phyloP scores from a whole-genome alignment of 345 rosid genomes.

The Chamaenerion angustifolium region DNA sequence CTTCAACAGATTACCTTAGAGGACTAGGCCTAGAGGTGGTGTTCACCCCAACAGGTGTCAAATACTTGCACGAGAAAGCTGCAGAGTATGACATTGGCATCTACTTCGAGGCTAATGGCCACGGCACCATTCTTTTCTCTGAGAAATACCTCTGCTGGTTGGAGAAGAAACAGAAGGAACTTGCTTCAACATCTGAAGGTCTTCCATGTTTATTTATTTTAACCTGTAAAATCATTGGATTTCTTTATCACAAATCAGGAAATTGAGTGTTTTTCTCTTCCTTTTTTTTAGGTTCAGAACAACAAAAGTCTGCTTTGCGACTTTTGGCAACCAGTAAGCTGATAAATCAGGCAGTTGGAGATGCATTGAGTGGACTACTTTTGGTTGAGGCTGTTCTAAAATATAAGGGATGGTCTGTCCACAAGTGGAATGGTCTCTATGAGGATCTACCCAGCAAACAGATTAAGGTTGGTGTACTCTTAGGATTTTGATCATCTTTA shows the following conservation, averaged over 20 bases:
- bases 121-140: constrained; percentile 81
- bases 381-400: constrained; percentile 74
- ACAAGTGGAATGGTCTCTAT: constrained; percentile 66
- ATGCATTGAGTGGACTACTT: constrained; percentile 78
- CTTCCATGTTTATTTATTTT: background rate
- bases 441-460: constrained; percentile 86
- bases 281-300: constrained; percentile 43
- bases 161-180: constrained; percentile 30
- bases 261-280: background rate
- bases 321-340: constrained; percentile 64
- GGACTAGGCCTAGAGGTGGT: constrained; percentile 55
- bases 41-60: constrained; percentile 79
- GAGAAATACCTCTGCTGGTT: constrained; percentile 44
- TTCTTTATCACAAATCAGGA: too few species aligned
- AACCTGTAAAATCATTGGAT: background rate
- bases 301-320: constrained; percentile 59
- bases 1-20: constrained; percentile 64
- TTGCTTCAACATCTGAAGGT: constrained; percentile 41
- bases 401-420: constrained; percentile 71
- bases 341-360: constrained; percentile 96
- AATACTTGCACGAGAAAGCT: constrained; percentile 74
- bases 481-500: background rate
- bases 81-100: constrained; percentile 74
- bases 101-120: constrained; percentile 97
- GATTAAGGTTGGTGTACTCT: constrained; percentile 42